A percentile compares a stretch with the other conserved stretches of the same genome.
phyloP scores from a whole-genome alignment of 768 basidiomycete species.

The Tricholoma saponaceum region DNA sequence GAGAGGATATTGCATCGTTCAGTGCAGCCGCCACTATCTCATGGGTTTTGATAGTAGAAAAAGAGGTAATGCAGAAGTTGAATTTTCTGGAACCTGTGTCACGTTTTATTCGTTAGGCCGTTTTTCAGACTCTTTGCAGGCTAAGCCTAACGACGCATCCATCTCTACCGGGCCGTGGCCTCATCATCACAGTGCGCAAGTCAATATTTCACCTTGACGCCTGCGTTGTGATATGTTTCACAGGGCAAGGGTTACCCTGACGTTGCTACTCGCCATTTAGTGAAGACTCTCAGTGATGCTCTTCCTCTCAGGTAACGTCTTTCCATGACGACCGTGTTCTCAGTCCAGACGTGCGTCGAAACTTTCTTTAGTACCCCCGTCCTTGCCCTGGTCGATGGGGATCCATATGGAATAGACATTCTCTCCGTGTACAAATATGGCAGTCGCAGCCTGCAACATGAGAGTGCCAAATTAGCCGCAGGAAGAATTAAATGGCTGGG shows the following conservation, averaged over 20 bases:
- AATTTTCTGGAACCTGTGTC: background rate
- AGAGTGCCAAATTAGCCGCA: constrained; percentile 65
- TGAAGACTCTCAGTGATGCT: constrained; percentile 65
- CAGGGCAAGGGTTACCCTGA: constrained; percentile 99
- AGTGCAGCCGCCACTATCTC: constrained; percentile 47
- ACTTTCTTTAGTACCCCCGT: constrained; percentile 60
- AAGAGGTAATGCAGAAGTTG: constrained; percentile 57
- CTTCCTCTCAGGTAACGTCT: constrained; percentile 51
- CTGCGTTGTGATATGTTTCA: background rate
- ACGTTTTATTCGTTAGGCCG: constrained; percentile 54
- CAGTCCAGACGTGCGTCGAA: background rate
- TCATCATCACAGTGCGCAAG: constrained; percentile 72
- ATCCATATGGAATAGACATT: constrained; percentile 92
- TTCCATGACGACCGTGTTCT: background rate
- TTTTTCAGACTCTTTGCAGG: constrained; percentile 85
- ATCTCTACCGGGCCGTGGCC: constrained; percentile 54
- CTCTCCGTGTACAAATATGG: constrained; percentile 85
- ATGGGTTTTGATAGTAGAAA: constrained; percentile 91
- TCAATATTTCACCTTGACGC: constrained; percentile 1
- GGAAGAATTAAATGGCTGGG: constrained; percentile 78
- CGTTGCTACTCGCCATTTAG: constrained; percentile 81
- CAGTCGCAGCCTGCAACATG: constrained; percentile 65
- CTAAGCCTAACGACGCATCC: constrained; percentile 46
- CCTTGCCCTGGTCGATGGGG: constrained; percentile 80
- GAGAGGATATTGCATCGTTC: constrained; percentile 66